Conservation (phyloP, 2,329 filamentous ascomycete genomes). For the Passalora sequoiae region DNA sequence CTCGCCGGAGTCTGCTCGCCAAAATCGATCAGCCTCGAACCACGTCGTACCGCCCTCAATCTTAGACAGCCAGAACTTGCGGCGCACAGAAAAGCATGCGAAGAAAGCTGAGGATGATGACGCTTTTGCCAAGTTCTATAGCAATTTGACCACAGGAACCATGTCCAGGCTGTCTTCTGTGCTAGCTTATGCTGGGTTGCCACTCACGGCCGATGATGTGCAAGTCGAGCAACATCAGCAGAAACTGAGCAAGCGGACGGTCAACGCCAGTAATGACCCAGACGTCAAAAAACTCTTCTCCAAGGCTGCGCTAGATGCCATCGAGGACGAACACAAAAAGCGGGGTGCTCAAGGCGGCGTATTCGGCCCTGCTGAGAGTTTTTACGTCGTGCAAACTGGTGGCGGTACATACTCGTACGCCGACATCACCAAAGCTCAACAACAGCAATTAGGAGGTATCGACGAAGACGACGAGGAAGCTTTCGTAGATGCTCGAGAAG, state of each 20-base stretch:
- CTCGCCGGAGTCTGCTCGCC: slow-evolving; percentile 29
- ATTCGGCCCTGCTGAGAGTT: slow-evolving; percentile 59
- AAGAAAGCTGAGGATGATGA: slow-evolving; percentile 45
- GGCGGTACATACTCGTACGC: slow-evolving; percentile 92
- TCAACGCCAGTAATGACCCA: slow-evolving; percentile 43
- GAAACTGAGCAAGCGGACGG: slow-evolving; percentile 30
- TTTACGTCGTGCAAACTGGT: slow-evolving; percentile 89
- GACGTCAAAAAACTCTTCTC: slow-evolving; percentile 83
- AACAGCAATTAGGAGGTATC: slow-evolving; percentile 37
- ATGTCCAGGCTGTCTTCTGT: slow-evolving; percentile 86
- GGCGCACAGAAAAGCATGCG: slow-evolving; percentile 9
- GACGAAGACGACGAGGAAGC: slow-evolving; percentile 64
- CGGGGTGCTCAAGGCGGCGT: slow-evolving; percentile 49
- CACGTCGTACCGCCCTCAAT: slow-evolving; percentile 29
- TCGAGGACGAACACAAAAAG: slow-evolving; percentile 56
- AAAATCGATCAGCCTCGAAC: slow-evolving; percentile 11
- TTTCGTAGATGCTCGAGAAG: slow-evolving; percentile 83
- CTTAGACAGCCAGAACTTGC: slow-evolving; percentile 27
- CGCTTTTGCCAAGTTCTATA: slow-evolving; percentile 86
- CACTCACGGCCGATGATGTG: slow-evolving; percentile 48
- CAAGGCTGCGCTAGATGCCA: slow-evolving; percentile 72
- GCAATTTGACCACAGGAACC: slow-evolving; percentile 71
- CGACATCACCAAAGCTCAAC: slow-evolving; percentile 56
- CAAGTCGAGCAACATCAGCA: slow-evolving; percentile 24
- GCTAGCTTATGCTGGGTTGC: slow-evolving; percentile 86